Percentiles rank a stretch among this genome's conserved stretches.
Evolutionary conservation across 179 eudicot genomes (phyloP).

Genomic region (Amaranthus tricolor): DNA sequence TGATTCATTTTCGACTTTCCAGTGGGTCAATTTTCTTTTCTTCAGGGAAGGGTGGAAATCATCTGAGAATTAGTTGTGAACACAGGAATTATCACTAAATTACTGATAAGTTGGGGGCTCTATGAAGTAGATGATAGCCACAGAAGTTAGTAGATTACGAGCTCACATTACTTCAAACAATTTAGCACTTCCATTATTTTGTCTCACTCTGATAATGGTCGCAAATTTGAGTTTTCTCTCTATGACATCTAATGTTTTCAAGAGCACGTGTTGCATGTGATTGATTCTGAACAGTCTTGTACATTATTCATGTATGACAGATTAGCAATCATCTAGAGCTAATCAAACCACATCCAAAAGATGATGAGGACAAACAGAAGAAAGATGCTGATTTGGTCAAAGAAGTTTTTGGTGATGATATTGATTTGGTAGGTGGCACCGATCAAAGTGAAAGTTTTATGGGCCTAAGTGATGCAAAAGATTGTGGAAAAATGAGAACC

Average conservation of each 20-base stretch:
- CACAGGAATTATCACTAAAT: background rate
- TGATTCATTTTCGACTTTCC: background rate
- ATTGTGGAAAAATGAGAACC: constrained; percentile 96
- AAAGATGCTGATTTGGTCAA: constrained; percentile 86
- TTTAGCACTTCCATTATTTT: constrained; percentile 4
- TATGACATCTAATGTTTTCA: background rate
- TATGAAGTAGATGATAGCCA: background rate
- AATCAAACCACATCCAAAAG: constrained; percentile 91
- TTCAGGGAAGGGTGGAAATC: background rate
- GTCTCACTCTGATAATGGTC: background rate
- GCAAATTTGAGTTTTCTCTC: background rate
- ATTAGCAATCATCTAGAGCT: constrained; percentile 96
- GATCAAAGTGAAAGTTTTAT: constrained; percentile 72
- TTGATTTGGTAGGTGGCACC: constrained; percentile 73
- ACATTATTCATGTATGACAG: constrained; percentile 34
- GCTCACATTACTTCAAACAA: background rate
- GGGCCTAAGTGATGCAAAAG: constrained; percentile 84
- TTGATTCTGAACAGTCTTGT: background rate
- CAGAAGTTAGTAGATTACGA: background rate
- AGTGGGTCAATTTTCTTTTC: background rate
- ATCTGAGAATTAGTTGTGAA: background rate
- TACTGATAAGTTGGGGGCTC: background rate
- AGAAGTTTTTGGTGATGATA: constrained; percentile 74
- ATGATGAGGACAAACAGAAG: constrained; percentile 77
- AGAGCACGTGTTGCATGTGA: background rate